phyloP scores from a whole-genome alignment of 352 stramenopile species.

The Pythium angustatum region DNA sequence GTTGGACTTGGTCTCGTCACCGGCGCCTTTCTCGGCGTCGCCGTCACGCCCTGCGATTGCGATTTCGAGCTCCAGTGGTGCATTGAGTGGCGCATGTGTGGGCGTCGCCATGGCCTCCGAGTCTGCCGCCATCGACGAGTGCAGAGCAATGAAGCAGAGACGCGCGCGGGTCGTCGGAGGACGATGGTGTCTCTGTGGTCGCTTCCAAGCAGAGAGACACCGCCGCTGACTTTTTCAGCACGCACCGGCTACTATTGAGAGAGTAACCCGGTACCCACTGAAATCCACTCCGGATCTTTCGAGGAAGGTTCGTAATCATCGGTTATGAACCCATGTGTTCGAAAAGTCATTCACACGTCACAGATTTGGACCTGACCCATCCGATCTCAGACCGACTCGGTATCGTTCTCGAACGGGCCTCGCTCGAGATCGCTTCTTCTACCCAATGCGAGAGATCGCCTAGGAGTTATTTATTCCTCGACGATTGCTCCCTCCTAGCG shows the following conservation, averaged over 20 bases:
- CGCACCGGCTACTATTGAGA: not conserved
- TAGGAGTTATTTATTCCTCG: not conserved
- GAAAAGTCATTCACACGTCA: slow-evolving; percentile 7
- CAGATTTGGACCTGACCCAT: not conserved
- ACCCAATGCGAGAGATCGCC: too few species aligned
- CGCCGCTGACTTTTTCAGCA: slow-evolving; percentile 14
- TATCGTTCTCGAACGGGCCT: not conserved
- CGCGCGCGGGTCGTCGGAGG: too few species aligned
- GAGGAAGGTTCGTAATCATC: slow-evolving; percentile 6
- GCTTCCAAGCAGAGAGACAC: not conserved
- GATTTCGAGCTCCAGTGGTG: slow-evolving; percentile 5
- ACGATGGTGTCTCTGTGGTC: not conserved
- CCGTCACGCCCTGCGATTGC: not conserved
- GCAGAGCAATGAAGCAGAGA: not conserved
- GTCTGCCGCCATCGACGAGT: slow-evolving; percentile 23
- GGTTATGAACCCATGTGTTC: slow-evolving; percentile 31
- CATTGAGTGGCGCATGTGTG: slow-evolving; percentile 1
- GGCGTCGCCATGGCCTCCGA: slow-evolving; percentile 23
- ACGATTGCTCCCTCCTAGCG: too few species aligned
- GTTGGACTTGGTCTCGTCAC: too few species aligned
- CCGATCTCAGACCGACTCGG: too few species aligned
- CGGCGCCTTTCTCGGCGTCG: slow-evolving; percentile 23
- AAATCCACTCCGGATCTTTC: slow-evolving; percentile 24
- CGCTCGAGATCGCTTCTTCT: not conserved
- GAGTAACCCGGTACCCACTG: not conserved